These are phyloP conservation scores for Vitis rotundifolia DNA, from an alignment of 164 flowering plant genomes.

Conservation along the genomic window DNA sequence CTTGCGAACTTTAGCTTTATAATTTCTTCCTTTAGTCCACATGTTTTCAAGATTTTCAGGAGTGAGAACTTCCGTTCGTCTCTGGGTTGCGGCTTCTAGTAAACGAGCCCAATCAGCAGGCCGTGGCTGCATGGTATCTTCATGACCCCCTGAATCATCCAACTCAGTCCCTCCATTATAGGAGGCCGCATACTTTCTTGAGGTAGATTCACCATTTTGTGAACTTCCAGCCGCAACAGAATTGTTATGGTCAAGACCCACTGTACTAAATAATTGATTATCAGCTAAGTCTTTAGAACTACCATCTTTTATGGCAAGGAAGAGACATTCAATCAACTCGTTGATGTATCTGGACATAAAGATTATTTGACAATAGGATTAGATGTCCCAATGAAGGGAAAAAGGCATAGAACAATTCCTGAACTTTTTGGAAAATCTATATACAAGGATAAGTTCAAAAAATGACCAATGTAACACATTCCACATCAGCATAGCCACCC, in stretches of 20 bases:
- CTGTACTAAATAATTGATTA: constrained; percentile 28
- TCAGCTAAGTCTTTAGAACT: constrained; percentile 19
- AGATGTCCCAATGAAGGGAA: neutral
- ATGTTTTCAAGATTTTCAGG: constrained; percentile 99
- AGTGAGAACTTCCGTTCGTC: constrained; percentile 93
- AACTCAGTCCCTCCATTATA: constrained; percentile 30
- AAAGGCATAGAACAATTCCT: neutral
- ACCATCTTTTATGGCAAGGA: constrained; percentile 47
- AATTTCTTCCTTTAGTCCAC: constrained; percentile 95
- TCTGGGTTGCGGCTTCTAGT: constrained; percentile 84
- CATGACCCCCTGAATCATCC: constrained; percentile 6
- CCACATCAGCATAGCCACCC: too few relatives aligned
- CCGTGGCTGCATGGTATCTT: constrained; percentile 38
- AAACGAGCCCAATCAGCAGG: constrained; percentile 82
- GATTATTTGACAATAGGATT: neutral
- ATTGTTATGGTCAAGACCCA: constrained; percentile 14
- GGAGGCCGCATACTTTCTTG: constrained; percentile 21
- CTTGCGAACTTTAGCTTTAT: constrained; percentile 58
- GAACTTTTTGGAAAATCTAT: neutral
- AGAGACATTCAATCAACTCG: constrained; percentile 72
- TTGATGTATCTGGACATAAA: constrained; percentile 70
- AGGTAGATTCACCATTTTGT: constrained; percentile 19
- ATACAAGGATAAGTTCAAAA: too few relatives aligned
- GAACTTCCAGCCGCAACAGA: constrained; percentile 9
- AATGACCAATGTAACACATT: too few relatives aligned